phyloP scores from a whole-genome alignment of 805 yeast genomes.

The Metschnikowia lochheadii region DNA sequence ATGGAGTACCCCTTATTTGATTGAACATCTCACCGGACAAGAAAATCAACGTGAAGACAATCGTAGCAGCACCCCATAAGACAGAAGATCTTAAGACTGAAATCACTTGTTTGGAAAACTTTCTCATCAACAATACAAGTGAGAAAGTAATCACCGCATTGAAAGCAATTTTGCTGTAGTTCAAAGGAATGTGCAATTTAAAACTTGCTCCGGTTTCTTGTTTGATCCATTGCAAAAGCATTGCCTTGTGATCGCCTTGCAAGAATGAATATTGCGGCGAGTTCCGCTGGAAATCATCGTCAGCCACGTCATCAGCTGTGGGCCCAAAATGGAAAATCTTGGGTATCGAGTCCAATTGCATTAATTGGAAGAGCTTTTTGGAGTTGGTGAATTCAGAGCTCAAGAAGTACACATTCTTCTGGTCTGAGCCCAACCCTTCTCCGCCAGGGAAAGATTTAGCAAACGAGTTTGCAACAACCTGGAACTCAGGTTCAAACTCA shows the following conservation, averaged over 20 bases:
- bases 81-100: conserved; percentile 46
- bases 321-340: conserved; percentile 62
- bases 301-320: conserved; percentile 26
- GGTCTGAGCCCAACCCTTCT: conserved; percentile 21
- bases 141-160: conserved; percentile 34
- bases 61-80: conserved; percentile 69
- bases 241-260: conserved; percentile 40
- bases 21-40: conserved; percentile 93
- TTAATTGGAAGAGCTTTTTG: conserved; percentile 46
- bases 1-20: conserved; percentile 68
- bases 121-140: conserved; percentile 22
- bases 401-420: conserved; percentile 59
- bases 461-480: conserved; percentile 56
- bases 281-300: conserved; percentile 23
- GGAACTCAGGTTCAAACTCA: conserved; percentile 63
- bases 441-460: conserved; percentile 50
- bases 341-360: conserved; percentile 72
- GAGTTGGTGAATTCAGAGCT: conserved; percentile 66
- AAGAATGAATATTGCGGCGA: conserved; percentile 36
- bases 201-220: conserved; percentile 32
- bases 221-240: conserved; percentile 34
- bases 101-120: conserved; percentile 29
- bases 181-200: conserved; percentile 37
- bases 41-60: conserved; percentile 66
- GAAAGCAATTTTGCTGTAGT: conserved; percentile 37